These are phyloP conservation scores for Taphrina deformans DNA, from an alignment of 1,139 yeast genomes.

Conservation along the genomic window DNA sequence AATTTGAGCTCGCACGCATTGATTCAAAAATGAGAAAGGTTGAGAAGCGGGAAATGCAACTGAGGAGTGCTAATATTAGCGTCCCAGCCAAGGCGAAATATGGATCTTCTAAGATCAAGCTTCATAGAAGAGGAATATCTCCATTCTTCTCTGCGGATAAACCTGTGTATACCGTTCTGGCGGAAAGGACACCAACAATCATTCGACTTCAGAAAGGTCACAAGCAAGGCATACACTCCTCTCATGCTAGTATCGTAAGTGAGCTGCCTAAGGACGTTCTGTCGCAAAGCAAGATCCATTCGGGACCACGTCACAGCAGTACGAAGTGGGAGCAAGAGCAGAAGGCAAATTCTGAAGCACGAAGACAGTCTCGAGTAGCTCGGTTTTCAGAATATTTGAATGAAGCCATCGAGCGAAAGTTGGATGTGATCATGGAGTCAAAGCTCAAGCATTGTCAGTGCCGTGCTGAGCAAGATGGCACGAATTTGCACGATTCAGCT, in stretches of 20 bases:
- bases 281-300: not conserved
- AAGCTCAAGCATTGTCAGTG: not conserved
- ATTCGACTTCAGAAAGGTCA: not conserved
- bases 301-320: not conserved
- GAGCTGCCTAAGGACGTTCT: not conserved
- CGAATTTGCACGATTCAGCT: not conserved
- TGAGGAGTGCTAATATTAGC: not conserved
- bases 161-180: not conserved
- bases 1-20: not conserved
- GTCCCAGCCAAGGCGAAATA: not conserved
- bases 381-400: not conserved
- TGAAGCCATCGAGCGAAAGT: not conserved
- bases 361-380: not conserved
- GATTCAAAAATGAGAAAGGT: not conserved
- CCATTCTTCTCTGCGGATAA: conserved; percentile 5
- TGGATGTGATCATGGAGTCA: not conserved
- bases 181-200: not conserved
- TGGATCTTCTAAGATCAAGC: not conserved
- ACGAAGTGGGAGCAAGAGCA: not conserved
- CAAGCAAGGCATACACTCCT: not conserved
- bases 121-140: not conserved
- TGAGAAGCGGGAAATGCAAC: conserved; percentile 1
- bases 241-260: conserved; percentile 5
- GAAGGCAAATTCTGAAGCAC: not conserved
- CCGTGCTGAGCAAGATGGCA: not conserved